Evolutionary conservation across 2,329 filamentous ascomycete species (phyloP).

Genomic region (Xylariomycetidae sp.): DNA sequence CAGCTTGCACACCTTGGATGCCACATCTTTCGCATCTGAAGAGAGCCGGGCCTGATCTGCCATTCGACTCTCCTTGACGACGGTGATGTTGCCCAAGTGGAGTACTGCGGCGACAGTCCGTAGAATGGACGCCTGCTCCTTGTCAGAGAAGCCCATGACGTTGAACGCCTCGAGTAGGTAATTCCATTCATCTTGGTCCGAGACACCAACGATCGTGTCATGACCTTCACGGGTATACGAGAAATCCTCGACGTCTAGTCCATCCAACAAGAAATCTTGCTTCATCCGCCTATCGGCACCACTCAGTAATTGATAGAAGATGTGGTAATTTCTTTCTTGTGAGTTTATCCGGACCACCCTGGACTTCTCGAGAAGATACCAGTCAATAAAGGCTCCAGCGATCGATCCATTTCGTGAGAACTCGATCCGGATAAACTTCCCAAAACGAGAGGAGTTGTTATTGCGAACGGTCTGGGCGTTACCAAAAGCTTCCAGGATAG

Average conservation of each 20-base stretch:
- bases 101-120: constrained; percentile 86
- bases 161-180: constrained; percentile 85
- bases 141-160: constrained; percentile 86
- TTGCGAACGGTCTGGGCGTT: constrained; percentile 98
- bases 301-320: constrained; percentile 93
- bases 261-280: constrained; percentile 70
- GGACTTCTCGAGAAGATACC: constrained; percentile 98
- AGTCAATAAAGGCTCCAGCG: constrained; percentile 93
- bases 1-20: constrained; percentile 74
- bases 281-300: constrained; percentile 73
- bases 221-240: constrained; percentile 89
- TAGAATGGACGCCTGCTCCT: constrained; percentile 79
- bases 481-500: constrained; percentile 95
- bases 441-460: constrained; percentile 97
- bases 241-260: constrained; percentile 78
- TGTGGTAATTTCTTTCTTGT: constrained; percentile 91
- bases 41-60: constrained; percentile 85
- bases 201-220: constrained; percentile 84
- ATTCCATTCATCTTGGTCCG: constrained; percentile 87
- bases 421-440: constrained; percentile 97
- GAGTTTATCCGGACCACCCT: constrained; percentile 83
- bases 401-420: constrained; percentile 87
- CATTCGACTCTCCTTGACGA: constrained; percentile 84
- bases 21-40: constrained; percentile 68
- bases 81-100: constrained; percentile 86